These are phyloP conservation scores for Nosema bombycis DNA, from an alignment of 371 early-diverging fungal genomes.

Conservation along the genomic window DNA sequence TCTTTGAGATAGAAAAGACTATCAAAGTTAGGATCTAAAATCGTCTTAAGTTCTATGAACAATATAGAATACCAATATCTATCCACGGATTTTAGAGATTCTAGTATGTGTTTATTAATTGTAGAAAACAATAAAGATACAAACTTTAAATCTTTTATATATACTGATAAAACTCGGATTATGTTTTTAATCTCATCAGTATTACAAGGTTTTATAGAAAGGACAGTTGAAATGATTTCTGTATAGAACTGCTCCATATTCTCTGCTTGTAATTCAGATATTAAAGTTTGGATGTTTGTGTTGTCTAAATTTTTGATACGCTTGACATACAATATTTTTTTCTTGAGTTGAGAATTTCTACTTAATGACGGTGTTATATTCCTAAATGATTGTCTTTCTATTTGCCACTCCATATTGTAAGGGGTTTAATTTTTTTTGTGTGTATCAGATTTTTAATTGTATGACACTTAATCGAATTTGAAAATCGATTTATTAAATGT, in stretches of 20 bases:
- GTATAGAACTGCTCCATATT: constrained; percentile 50
- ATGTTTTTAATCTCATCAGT: constrained; percentile 30
- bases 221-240: constrained; percentile 39
- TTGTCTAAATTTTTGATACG: constrained; percentile 26
- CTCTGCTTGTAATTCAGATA: constrained; percentile 25
- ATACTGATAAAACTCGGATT: constrained; percentile 20
- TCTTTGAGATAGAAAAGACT: neutral
- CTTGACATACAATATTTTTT: constrained; percentile 50
- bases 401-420: constrained; percentile 24
- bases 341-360: constrained; percentile 40
- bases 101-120: neutral
- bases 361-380: neutral
- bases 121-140: neutral
- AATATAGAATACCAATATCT: constrained; percentile 20
- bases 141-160: constrained; percentile 17
- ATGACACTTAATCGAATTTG: no score
- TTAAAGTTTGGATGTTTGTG: constrained; percentile 8
- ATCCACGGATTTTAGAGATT: neutral
- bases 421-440: no score
- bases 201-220: neutral
- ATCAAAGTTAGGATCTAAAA: neutral
- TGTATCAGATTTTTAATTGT: no score
- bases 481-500: no score
- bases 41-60: neutral
- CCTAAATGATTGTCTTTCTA: constrained; percentile 23